Conservation (phyloP, 2,329 filamentous ascomycete genomes). For the Colletotrichum falcatum region DNA sequence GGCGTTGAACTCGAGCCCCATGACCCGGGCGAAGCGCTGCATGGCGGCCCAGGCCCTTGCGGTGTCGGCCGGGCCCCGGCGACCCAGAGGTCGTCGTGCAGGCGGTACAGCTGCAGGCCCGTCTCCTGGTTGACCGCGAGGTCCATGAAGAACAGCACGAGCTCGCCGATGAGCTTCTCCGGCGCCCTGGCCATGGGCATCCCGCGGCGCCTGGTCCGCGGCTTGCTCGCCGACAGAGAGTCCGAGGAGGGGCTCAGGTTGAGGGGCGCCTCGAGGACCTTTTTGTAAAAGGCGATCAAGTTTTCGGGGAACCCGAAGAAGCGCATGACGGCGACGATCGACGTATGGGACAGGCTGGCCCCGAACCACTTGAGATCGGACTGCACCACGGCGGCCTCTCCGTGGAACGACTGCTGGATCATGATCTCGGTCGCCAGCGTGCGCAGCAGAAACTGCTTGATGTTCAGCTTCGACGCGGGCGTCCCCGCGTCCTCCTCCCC, state of each 20-base stretch:
- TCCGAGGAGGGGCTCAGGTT: conserved; percentile 58
- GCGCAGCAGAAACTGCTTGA: no score
- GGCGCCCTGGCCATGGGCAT: conserved; percentile 70
- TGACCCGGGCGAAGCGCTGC: conserved; percentile 50
- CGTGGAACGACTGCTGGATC: no score
- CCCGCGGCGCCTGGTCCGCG: conserved; percentile 64
- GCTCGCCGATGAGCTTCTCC: conserved; percentile 70
- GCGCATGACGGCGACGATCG: no score
- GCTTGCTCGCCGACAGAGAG: conserved; percentile 59
- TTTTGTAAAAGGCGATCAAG: conserved; percentile 70
- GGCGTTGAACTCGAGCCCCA: conserved; percentile 55
- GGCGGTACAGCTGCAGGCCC: conserved; percentile 68
- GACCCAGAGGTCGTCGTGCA: conserved; percentile 65
- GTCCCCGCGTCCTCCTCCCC: no score
- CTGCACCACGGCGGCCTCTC: no score
- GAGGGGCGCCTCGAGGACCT: conserved; percentile 69
- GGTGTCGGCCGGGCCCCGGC: conserved; percentile 53
- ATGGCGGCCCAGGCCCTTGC: conserved; percentile 58
- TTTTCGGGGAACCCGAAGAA: conserved; percentile 68
- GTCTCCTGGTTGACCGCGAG: conserved; percentile 71
- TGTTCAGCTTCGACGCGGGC: no score
- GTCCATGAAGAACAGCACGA: conserved; percentile 73
- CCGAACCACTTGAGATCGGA: no score
- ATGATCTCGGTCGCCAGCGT: no score
- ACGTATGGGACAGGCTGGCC: no score